Evolutionary conservation across 2,329 filamentous ascomycete genomes (phyloP).

Genomic region (Sarocladium oryzae): DNA sequence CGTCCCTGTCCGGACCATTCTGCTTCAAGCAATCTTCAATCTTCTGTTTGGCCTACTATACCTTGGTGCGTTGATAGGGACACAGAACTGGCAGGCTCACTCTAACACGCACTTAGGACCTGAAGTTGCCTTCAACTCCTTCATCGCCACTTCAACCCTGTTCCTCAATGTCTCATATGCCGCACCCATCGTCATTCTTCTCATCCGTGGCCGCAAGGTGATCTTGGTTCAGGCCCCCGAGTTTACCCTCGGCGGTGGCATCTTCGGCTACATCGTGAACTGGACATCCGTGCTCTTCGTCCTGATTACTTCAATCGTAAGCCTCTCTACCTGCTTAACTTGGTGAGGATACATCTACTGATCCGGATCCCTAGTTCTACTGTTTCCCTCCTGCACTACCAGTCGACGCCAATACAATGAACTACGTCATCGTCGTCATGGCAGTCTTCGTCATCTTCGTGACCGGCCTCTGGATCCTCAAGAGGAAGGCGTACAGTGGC

Average conservation of each 20-base stretch:
- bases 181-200: slow-evolving; percentile 31
- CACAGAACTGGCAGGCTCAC: no score
- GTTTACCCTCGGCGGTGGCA: slow-evolving; percentile 23
- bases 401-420: slow-evolving; percentile 3
- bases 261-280: slow-evolving; percentile 24
- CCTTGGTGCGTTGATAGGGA: no score
- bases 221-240: slow-evolving; percentile 22
- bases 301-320: slow-evolving; percentile 30
- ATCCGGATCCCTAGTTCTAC: slow-evolving; percentile 1
- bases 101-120: no score
- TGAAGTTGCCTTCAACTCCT: slow-evolving; percentile 39
- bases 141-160: slow-evolving; percentile 37
- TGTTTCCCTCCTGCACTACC: slow-evolving; percentile 8
- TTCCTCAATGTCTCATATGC: slow-evolving; percentile 40
- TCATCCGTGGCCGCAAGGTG: slow-evolving; percentile 28
- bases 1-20: slow-evolving; percentile 34
- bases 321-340: slow-evolving; percentile 6
- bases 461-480: neutral
- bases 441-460: slow-evolving; percentile 9
- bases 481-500: slow-evolving; percentile 5
- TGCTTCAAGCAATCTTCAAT: slow-evolving; percentile 34
- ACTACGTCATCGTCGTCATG: slow-evolving; percentile 9
- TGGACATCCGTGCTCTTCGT: slow-evolving; percentile 27
- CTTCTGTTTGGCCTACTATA: slow-evolving; percentile 39
- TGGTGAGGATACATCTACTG: neutral